Evolutionary conservation across 2,329 filamentous ascomycete genomes (phyloP).

Genomic region (Elsinoe arachidis): DNA sequence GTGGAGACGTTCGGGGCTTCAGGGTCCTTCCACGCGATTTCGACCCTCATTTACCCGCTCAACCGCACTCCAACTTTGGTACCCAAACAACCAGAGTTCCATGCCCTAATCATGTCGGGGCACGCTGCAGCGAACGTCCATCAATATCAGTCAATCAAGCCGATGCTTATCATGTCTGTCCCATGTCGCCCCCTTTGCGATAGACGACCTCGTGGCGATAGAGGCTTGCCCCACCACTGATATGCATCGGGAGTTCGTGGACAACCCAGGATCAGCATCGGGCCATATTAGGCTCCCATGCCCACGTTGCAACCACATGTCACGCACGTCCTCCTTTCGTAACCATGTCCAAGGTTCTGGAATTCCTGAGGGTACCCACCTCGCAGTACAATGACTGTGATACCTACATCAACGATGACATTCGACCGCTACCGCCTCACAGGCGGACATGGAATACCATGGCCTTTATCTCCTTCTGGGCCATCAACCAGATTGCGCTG

Average conservation of each 20-base stretch:
- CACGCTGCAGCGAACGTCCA: neutral
- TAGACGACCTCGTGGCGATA: neutral
- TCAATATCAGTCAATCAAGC: neutral
- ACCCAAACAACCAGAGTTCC: neutral
- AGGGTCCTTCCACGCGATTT: neutral
- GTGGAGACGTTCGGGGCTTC: neutral
- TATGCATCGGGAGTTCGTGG: neutral
- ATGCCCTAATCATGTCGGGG: neutral
- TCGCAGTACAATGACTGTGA: slow-evolving; percentile 22
- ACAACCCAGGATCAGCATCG: neutral
- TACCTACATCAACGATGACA: slow-evolving; percentile 34
- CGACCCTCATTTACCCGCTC: neutral
- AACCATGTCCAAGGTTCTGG: slow-evolving; percentile 13
- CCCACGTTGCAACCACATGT: neutral
- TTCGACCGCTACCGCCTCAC: slow-evolving; percentile 32
- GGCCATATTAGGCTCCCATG: neutral
- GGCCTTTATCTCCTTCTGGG: slow-evolving; percentile 34
- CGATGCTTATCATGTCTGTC: neutral
- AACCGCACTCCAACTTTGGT: neutral
- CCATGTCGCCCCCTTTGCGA: neutral
- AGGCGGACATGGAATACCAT: slow-evolving; percentile 31
- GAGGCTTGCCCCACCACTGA: neutral
- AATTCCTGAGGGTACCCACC: slow-evolving; percentile 20
- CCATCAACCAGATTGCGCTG: slow-evolving; percentile 31
- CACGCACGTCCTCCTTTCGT: neutral